These are phyloP conservation scores for Sutorius australiensis DNA, from an alignment of 768 basidiomycete species.

Conservation along the genomic window DNA sequence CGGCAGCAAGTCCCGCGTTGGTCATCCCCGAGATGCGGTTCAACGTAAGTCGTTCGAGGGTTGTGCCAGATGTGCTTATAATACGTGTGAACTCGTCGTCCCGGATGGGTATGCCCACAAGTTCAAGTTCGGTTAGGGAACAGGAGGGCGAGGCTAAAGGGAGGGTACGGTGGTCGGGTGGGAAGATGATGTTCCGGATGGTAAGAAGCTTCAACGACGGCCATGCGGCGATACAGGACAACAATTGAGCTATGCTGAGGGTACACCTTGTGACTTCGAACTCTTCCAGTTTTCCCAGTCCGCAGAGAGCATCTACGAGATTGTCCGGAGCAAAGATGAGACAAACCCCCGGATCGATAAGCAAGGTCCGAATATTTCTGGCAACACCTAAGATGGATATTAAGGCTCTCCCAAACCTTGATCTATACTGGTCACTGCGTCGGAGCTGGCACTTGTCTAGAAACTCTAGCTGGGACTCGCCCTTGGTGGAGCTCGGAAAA, in stretches of 20 bases:
- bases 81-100: conserved; percentile 12
- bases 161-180: background rate
- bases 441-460: background rate
- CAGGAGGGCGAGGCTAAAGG: background rate
- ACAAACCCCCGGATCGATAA: background rate
- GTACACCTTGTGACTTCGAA: background rate
- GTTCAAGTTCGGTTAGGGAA: background rate
- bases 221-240: conserved; percentile 6
- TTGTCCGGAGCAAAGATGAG: background rate
- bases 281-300: background rate
- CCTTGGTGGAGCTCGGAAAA: background rate
- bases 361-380: conserved; percentile 1
- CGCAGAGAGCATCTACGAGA: background rate
- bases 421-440: background rate
- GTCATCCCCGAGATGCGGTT: background rate
- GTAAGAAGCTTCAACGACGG: conserved; percentile 6
- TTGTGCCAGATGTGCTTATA: conserved; percentile 1
- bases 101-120: background rate
- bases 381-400: conserved; percentile 2
- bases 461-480: background rate
- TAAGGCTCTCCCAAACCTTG: background rate
- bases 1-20: conserved; percentile 1
- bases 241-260: conserved; percentile 1
- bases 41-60: conserved; percentile 7
- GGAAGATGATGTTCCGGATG: background rate